A percentile compares a stretch with the other conserved stretches of the same genome.
Conservation (phyloP, 2,329 filamentous ascomycete species). For the Orbilia brochopaga region DNA sequence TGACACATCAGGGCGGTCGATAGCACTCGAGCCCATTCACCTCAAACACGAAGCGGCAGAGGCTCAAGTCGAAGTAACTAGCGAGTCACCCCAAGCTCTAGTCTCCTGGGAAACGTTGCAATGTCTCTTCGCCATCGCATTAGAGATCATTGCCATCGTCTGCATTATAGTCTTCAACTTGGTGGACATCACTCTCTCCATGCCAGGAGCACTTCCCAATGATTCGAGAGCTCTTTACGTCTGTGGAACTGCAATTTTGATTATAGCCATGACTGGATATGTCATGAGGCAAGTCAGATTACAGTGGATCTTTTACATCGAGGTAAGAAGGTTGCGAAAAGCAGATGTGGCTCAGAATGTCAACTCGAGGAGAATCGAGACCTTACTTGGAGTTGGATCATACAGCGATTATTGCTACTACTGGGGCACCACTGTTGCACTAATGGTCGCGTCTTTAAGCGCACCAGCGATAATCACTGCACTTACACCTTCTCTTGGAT, state of each 20-base stretch:
- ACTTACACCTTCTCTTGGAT: constrained; percentile 39
- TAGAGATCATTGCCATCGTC: constrained; percentile 36
- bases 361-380: constrained; percentile 36
- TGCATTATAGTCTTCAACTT: constrained; percentile 40
- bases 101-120: constrained; percentile 36
- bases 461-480: constrained; percentile 35
- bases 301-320: constrained; percentile 47
- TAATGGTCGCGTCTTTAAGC: constrained; percentile 34
- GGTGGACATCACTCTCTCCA: constrained; percentile 31
- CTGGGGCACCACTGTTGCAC: constrained; percentile 41
- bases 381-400: constrained; percentile 33
- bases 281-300: constrained; percentile 33
- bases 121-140: constrained; percentile 33
- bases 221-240: constrained; percentile 44
- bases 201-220: constrained; percentile 46
- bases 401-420: constrained; percentile 46
- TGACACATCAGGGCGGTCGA: constrained; percentile 32
- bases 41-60: constrained; percentile 29
- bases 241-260: constrained; percentile 33
- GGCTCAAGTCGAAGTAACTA: constrained; percentile 12
- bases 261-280: constrained; percentile 32
- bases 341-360: constrained; percentile 26
- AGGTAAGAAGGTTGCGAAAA: constrained; percentile 24
- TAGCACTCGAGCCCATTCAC: constrained; percentile 38
- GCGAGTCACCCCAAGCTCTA: constrained; percentile 5